phyloP scores from a whole-genome alignment of 2,329 filamentous ascomycete species.

The Aspergillus tubingensis region DNA sequence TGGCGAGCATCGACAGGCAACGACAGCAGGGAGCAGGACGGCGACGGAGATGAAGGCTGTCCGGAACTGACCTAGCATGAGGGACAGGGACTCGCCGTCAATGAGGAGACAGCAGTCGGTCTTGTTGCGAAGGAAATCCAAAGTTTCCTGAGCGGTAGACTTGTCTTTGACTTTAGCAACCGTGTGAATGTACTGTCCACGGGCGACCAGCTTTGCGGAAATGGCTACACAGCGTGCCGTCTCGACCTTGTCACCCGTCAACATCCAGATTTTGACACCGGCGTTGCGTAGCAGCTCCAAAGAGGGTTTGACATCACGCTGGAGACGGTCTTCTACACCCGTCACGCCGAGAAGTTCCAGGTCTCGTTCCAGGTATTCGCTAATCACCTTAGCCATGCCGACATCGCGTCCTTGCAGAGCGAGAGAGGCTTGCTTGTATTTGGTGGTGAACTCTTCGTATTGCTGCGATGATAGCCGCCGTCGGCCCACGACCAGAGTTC shows the following conservation, averaged over 20 bases:
- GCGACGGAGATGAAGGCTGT: conserved; percentile 85
- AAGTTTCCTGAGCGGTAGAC: conserved; percentile 80
- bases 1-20: conserved; percentile 94
- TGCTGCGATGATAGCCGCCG: conserved; percentile 77
- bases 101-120: conserved; percentile 85
- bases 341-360: conserved; percentile 95
- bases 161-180: conserved; percentile 82
- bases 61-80: conserved; percentile 81
- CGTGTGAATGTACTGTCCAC: conserved; percentile 95
- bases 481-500: conserved; percentile 92
- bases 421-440: conserved; percentile 77
- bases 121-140: conserved; percentile 86
- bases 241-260: conserved; percentile 98
- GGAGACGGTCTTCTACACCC: conserved; percentile 94
- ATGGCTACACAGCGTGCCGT: conserved; percentile 95
- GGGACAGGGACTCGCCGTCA: conserved; percentile 83
- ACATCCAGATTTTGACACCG: conserved; percentile 99
- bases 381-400: conserved; percentile 77
- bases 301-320: conserved; percentile 92
- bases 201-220: conserved; percentile 86
- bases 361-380: conserved; percentile 79
- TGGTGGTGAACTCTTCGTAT: conserved; percentile 76
- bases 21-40: conserved; percentile 84
- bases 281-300: conserved; percentile 93
- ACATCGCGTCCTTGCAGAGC: conserved; percentile 77